phyloP scores from a whole-genome alignment of 129 eudicot genomes.

The Glebionis coronaria region DNA sequence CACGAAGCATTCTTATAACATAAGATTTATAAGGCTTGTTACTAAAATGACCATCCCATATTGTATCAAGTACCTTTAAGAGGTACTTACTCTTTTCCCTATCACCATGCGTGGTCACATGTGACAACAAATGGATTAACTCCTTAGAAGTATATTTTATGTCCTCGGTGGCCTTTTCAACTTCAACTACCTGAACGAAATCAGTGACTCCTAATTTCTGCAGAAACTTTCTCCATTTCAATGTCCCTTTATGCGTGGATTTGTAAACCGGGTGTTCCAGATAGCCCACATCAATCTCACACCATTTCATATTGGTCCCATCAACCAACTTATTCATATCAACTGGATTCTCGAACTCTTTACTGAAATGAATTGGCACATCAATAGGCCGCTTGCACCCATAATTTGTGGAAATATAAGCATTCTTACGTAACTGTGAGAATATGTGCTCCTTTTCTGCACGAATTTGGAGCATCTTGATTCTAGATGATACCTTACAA shows the following conservation, averaged over 20 bases:
- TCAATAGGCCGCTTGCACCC: conserved; percentile 51
- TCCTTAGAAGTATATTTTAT: conserved; percentile 43
- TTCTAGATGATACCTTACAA: conserved; percentile 56
- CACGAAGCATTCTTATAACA: too few relatives aligned
- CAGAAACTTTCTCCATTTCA: conserved; percentile 58
- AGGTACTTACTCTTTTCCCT: too few relatives aligned
- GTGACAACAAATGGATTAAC: conserved; percentile 30
- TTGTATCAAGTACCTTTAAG: conserved; percentile 29
- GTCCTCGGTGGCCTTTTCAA: conserved; percentile 33
- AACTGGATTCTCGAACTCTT: conserved; percentile 45
- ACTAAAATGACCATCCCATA: too few relatives aligned
- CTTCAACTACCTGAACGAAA: conserved; percentile 41
- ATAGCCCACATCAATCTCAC: conserved; percentile 46
- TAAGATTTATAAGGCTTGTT: too few relatives aligned
- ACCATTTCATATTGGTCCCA: conserved; percentile 53
- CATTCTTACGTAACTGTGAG: conserved; percentile 45
- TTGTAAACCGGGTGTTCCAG: conserved; percentile 42
- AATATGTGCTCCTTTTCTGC: conserved; percentile 43
- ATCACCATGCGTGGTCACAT: conserved; percentile 16
- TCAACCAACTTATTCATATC: conserved; percentile 39
- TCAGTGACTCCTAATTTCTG: conserved; percentile 63
- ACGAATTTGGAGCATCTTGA: conserved; percentile 19
- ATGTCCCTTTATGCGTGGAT: conserved; percentile 29
- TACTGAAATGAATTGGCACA: conserved; percentile 53
- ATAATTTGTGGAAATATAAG: conserved; percentile 50